Evolutionary conservation across 805 yeast genomes (phyloP), one percentile per base, ranked within the genome.

Genomic region (Vanderwaltozyma tropicalis): DNA sequence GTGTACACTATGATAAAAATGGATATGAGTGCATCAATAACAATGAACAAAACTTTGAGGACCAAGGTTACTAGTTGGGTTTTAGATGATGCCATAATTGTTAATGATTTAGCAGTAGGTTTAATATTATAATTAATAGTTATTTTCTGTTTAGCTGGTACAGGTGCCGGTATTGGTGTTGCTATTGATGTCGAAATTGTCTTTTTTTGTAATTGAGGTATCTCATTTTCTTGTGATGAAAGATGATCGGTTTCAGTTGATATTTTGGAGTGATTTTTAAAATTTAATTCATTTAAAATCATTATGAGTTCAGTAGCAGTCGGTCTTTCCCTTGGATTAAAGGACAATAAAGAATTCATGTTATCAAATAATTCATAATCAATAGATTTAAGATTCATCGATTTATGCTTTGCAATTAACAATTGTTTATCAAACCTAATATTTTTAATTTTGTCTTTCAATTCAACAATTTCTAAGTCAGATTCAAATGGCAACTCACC

Each of bases 401-500:
- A 45, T 32, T 32, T 21, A 35, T 55, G 60, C 26, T 32, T 41
- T 47, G 38, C 37, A 22, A 34, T 26, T 41, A 48, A 43, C 3
- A 13, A 25, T 4, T 35, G 43, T 33, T 39, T 52, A 35, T 53
- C 50, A 17, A 63, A 52, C 1, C 38, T 35, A 34, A 64, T 63
- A 4, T 38, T 28, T 14, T 46, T 48, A 5, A 72, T 66, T 32
- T 63, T 64, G 1, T 37, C 31, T 32, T 58, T 61, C 37, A 73
- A 52, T 17, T 48, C 50, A 12, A 40, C 32, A 20, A 57, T 46
- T 24, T 52, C 48, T 34, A 42, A 34, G 22, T 44, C 41, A 2
- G 61, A 44, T 2, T 48, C 50, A 48, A 74, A 86, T 0, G 96
- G 96, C 29, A 86, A 62, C 26, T 57, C 61, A 0, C 85, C 82